These are phyloP conservation scores for Ajuga chamaepitys DNA, from an alignment of 257 asterid genomes.

Conservation along the genomic window DNA sequence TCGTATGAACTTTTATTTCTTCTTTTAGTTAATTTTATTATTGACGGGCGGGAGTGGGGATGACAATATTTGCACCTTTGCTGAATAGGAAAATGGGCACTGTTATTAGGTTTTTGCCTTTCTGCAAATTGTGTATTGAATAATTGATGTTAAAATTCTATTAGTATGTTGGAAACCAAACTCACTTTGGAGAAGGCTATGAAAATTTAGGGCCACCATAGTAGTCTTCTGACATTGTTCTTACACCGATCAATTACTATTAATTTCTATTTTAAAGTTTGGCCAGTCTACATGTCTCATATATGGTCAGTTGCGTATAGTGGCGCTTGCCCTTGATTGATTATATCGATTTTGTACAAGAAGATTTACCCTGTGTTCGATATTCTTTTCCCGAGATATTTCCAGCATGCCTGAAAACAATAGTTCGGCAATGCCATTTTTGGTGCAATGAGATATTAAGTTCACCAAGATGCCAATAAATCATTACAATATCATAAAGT, in stretches of 20 bases:
- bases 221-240: neutral
- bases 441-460: neutral
- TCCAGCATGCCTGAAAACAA: neutral
- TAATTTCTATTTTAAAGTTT: neutral
- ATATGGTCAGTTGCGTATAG: neutral
- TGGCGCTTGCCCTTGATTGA: conserved; percentile 1
- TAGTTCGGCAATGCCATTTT: neutral
- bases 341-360: neutral
- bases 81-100: neutral
- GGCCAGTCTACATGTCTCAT: neutral
- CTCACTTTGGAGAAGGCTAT: neutral
- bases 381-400: neutral
- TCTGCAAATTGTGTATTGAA: neutral
- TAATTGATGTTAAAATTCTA: neutral
- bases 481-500: neutral
- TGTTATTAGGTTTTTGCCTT: neutral
- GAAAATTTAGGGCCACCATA: neutral
- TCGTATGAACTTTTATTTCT: neutral
- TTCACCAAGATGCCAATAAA: neutral
- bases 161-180: neutral
- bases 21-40: neutral
- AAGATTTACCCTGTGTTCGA: neutral
- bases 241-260: neutral
- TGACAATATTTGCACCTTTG: neutral
- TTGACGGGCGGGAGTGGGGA: neutral